Evolutionary conservation across 345 rosid species (phyloP), one percentile per base, ranked within the genome.

Genomic region (Brassica nigra): DNA sequence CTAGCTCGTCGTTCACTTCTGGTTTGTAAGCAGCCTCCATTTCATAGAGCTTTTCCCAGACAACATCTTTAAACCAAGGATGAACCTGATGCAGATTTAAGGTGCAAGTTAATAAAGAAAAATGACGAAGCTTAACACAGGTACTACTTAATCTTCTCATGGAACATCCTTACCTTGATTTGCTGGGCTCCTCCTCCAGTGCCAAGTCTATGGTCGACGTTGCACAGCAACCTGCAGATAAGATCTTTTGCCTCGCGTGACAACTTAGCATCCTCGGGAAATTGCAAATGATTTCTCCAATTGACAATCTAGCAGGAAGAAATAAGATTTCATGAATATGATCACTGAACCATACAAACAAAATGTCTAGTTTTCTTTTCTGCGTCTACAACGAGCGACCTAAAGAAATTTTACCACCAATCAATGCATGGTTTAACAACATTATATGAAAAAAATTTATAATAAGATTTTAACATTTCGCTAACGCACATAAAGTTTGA

Each of bases 11-110:
- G 59, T 87, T 92, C 77, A 94, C 92, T 89, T 92, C 97, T 57
- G 98, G 98, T 78, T 90, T 92, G 87, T 88, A 91, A 30, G 98
- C 97, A 71, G 98, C 97, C 55, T 92, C 93, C 95, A 89, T 90
- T 87, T 92, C 93, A 78, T 94, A 94, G 57, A 92, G 89, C 85
- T 89, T 90, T 76, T 90, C 97, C 98, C 98, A 94, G 55, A 82
- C 79, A 77, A 91, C 49, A 9, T 83, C 88, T 65, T 80, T 89
- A 83, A 94, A 94, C 98, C 97, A 94, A 85, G 97, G 91, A 89
- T 94, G 98, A 77, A 86, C 92, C 98, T 94, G 84, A 82, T 61
- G 76, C 74, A 76, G 72, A 76, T 44, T 66, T 58, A 66, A 59
- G 74, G 77, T 66, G 14, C 39, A 58, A 28, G 77, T 65, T 68